phyloP scores from a whole-genome alignment of 129 eudicot species.

The Artemisia annua region DNA sequence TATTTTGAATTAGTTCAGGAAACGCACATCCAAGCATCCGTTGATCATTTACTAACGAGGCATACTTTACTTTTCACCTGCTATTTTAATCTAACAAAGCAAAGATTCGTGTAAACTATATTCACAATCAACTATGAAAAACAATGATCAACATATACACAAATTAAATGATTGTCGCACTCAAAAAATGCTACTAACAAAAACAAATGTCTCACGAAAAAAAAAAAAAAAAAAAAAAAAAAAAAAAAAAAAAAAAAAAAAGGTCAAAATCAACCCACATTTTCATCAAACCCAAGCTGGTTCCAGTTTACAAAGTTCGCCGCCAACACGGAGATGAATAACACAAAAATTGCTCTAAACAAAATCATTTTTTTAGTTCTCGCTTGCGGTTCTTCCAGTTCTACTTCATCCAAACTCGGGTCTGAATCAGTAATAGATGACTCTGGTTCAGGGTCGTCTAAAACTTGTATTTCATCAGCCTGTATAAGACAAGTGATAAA shows the following conservation, averaged over 20 bases:
- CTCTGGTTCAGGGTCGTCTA: slow-evolving; percentile 37
- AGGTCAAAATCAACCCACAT: slow-evolving; percentile 23
- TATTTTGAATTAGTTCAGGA: no score
- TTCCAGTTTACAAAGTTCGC: slow-evolving; percentile 36
- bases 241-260: neutral
- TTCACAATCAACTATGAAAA: slow-evolving; percentile 27
- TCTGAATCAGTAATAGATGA: slow-evolving; percentile 41
- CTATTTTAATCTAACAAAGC: slow-evolving; percentile 13
- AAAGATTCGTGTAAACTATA: slow-evolving; percentile 24
- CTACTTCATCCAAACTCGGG: slow-evolving; percentile 30
- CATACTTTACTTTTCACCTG: neutral
- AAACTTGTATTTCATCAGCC: slow-evolving; percentile 59
- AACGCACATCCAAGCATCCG: no score
- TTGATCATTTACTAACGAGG: no score
- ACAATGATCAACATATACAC: slow-evolving; percentile 32
- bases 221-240: no score
- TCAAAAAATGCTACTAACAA: slow-evolving; percentile 12
- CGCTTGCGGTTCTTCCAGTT: slow-evolving; percentile 21
- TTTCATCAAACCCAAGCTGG: slow-evolving; percentile 15
- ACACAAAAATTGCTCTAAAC: slow-evolving; percentile 38
- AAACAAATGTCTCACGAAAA: slow-evolving; percentile 21
- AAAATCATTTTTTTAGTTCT: slow-evolving; percentile 31
- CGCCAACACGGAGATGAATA: slow-evolving; percentile 50
- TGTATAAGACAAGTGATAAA: slow-evolving; percentile 15
- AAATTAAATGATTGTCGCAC: slow-evolving; percentile 2